Evolutionary conservation across 306 rosid species (phyloP), one percentile per base, ranked within the genome.

Genomic region (Vigna unguiculata): DNA sequence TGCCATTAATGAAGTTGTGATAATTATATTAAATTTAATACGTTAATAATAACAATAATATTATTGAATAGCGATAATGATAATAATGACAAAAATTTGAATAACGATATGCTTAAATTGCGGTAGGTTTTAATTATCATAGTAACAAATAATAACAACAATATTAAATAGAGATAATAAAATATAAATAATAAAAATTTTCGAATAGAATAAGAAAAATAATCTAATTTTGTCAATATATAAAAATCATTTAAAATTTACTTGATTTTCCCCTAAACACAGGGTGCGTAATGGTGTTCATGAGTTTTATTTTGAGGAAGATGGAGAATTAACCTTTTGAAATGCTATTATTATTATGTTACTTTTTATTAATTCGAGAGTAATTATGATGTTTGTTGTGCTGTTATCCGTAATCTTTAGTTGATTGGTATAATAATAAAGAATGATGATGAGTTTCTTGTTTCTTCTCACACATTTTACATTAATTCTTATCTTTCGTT

Each of bases 331-430:
- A 14, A 58, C 64, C 38, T 58, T 57, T 58, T 13, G 21, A 47
- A 25, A 15, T 21, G 30, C 3, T 12, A 70, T 81, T 7, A 70
- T 81, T 7, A 85, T 72, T 69, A 6, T 46, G 46, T 51, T 61
- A 74, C 60, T 74, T 84, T 71, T 60, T 77, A 77, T 45, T 46
- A 75, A 84, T 82, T 49, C 76, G 49, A 61, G 80, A 40, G 36
- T 40, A 74, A 84, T 88, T 65, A 84, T 32, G 81, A 74, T 80
- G 79, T 68, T 65, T 38, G 58, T 71, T 14, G 76, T 69, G 36
- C 52, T 72, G 72, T 51, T 57, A 74, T 60, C 78, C 58, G 14
- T 41, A 79, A 71, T 65, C 68, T 71, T 70, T 54, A 71, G 34
- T 58, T 70, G 65, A 77, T 72, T 80, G 83, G 69, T 17, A 74